These are phyloP conservation scores for Aspergillus texensis DNA, from an alignment of 2,329 filamentous ascomycete species.

Conservation along the genomic window DNA sequence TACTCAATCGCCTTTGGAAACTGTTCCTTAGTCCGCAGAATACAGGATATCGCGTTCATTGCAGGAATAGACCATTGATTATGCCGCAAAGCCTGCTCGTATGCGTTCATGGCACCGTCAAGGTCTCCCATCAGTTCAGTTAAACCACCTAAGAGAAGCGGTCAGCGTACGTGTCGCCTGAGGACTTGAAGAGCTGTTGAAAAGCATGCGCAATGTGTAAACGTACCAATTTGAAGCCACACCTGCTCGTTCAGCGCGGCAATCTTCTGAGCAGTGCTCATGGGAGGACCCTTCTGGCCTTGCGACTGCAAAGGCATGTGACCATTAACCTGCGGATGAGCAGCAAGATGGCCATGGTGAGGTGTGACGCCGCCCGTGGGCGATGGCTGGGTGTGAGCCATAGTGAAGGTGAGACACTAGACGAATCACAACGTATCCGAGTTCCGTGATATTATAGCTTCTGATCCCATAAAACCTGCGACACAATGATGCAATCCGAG, in stretches of 20 bases:
- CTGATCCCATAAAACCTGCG: slow-evolving; percentile 25
- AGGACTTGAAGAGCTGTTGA: background rate
- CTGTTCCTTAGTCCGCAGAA: slow-evolving; percentile 87
- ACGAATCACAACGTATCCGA: slow-evolving; percentile 13
- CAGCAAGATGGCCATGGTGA: slow-evolving; percentile 54
- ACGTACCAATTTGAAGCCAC: slow-evolving; percentile 90
- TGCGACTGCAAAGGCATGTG: slow-evolving; percentile 58
- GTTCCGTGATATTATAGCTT: slow-evolving; percentile 14
- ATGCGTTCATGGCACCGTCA: slow-evolving; percentile 86
- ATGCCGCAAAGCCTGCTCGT: slow-evolving; percentile 84
- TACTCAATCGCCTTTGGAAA: slow-evolving; percentile 95
- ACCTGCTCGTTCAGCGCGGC: slow-evolving; percentile 79
- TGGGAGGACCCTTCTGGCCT: slow-evolving; percentile 60
- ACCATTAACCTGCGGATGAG: slow-evolving; percentile 45
- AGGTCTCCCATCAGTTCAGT: slow-evolving; percentile 85
- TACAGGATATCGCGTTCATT: slow-evolving; percentile 92
- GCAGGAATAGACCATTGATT: slow-evolving; percentile 87
- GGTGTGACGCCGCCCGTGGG: slow-evolving; percentile 73
- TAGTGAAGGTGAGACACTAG: slow-evolving; percentile 37
- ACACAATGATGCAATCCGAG: slow-evolving; percentile 37
- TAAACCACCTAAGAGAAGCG: slow-evolving; percentile 65
- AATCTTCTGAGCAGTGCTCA: slow-evolving; percentile 73
- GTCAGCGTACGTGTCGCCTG: slow-evolving; percentile 16
- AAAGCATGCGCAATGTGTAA: background rate
- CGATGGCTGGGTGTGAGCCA: slow-evolving; percentile 80